Evolutionary conservation across 1,284 basidiomycete species (phyloP).

Genomic region (Sparassis latifolia): DNA sequence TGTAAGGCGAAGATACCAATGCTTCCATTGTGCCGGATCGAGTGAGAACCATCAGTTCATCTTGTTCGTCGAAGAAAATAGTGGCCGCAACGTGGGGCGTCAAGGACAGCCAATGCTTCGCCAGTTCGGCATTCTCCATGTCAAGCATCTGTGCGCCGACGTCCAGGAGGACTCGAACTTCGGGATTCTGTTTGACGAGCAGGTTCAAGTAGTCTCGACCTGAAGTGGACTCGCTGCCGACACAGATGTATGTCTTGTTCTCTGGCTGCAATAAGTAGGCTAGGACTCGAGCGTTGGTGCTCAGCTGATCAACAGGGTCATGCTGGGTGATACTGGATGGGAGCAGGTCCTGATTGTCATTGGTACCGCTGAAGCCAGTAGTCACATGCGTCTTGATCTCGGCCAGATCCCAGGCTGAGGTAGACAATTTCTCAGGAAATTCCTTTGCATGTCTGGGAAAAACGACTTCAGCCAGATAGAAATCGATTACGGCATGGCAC

Average conservation of each 20-base stretch:
- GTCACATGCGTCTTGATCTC: constrained; percentile 28
- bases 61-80: constrained; percentile 40
- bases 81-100: constrained; percentile 29
- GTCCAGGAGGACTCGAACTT: constrained; percentile 42
- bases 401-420: constrained; percentile 50
- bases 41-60: constrained; percentile 36
- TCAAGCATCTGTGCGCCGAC: constrained; percentile 56
- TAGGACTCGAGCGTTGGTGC: constrained; percentile 48
- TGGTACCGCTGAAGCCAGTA: constrained; percentile 55
- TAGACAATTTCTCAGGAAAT: constrained; percentile 39
- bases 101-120: constrained; percentile 32
- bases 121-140: constrained; percentile 36
- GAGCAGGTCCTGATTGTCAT: constrained; percentile 43
- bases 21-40: constrained; percentile 33
- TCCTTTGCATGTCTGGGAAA: constrained; percentile 45
- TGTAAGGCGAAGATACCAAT: constrained; percentile 37
- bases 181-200: constrained; percentile 27
- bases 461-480: constrained; percentile 41
- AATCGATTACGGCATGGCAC: constrained; percentile 34
- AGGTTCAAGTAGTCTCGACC: constrained; percentile 26
- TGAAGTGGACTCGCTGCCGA: constrained; percentile 11
- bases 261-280: constrained; percentile 38
- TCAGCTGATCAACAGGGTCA: constrained; percentile 34
- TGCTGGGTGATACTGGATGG: constrained; percentile 39
- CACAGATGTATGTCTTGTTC: constrained; percentile 33